Evolutionary conservation across 768 basidiomycete species (phyloP), one percentile per base, ranked within the genome.

Genomic region (Trametes punicea): DNA sequence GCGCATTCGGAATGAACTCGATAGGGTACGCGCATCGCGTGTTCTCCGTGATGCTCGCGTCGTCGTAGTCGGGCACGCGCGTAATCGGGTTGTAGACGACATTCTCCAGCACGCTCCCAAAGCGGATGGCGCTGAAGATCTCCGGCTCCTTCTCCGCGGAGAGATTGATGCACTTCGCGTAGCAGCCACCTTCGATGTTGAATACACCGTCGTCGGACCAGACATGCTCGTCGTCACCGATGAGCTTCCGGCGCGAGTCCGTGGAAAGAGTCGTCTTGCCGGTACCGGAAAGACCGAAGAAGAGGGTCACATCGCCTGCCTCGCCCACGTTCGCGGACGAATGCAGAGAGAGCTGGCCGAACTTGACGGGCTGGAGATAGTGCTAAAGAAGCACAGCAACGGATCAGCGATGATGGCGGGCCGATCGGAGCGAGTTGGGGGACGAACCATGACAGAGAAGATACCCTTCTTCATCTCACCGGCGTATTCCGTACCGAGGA

Each of bases 401-500:
- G 48, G 57, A 49, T 66, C 55, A 39, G 52, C 36, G 53, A 48
- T 44, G 45, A 29, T 39, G 29, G 29, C 20, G 38, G 46, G 38
- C 46, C 46, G 20, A 26, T 46, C 21, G 18, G 25, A 30, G 45
- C 45, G 53, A 33, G 39, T 38, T 13, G 52, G 38, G 31, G 34
- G 42, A 59, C 76, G 20, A 61, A 85, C 85, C 96, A 99, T 99
- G 65, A 99, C 94, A 40, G 90, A 93, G 79, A 99, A 99, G 71
- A 99, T 92, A 69, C 97, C 97, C 84, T 99, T 99, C 79, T 99
- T 99, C 97, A 99, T 99, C 79, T 99, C 94, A 47, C 94, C 94
- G 27, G 94, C 94, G 68, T 98, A 98, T 70, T 98, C 94, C 25
- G 93, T 96, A 52, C 91, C 96, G 65, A 99, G 91, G 68, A 99